A percentile compares a stretch with the other conserved stretches of the same genome.
Evolutionary conservation across 371 early-diverging fungal genomes (phyloP).

Genomic region (Rhizopus sp.): DNA sequence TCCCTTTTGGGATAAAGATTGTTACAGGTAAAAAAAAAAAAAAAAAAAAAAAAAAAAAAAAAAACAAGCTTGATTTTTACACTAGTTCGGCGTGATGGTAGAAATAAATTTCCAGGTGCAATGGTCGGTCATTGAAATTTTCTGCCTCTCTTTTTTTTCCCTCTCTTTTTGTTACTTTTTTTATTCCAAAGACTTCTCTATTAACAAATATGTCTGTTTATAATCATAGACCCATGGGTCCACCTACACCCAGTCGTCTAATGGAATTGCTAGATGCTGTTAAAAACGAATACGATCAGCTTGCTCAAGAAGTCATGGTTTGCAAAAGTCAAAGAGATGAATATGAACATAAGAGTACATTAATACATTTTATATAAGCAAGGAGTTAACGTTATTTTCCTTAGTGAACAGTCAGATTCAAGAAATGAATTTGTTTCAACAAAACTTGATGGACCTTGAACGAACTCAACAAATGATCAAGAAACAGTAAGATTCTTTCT

Average conservation of each 20-base stretch:
- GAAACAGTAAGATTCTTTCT: constrained; percentile 54
- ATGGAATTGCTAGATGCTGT: constrained; percentile 84
- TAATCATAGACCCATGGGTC: constrained; percentile 83
- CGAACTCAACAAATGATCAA: constrained; percentile 75
- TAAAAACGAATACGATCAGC: constrained; percentile 78
- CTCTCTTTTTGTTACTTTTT: constrained; percentile 1
- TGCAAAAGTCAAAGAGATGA: constrained; percentile 84
- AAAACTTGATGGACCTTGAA: constrained; percentile 80
- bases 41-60: too few relatives aligned
- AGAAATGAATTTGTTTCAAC: constrained; percentile 80
- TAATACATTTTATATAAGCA: neutral
- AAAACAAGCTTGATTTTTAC: too few relatives aligned
- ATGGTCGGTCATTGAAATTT: neutral
- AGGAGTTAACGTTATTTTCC: neutral
- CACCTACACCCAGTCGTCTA: constrained; percentile 63
- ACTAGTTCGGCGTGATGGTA: too few relatives aligned
- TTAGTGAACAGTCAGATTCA: constrained; percentile 73
- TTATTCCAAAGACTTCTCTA: constrained; percentile 9
- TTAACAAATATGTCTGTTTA: constrained; percentile 57
- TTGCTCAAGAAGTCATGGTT: constrained; percentile 74
- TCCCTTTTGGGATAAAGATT: too few relatives aligned
- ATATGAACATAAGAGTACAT: constrained; percentile 81
- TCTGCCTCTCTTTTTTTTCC: neutral
- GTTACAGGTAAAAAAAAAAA: too few relatives aligned
- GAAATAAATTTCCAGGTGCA: too few relatives aligned